Conservation (phyloP, 371 early-diverging fungal species). For the Chytridium lagenaria region DNA sequence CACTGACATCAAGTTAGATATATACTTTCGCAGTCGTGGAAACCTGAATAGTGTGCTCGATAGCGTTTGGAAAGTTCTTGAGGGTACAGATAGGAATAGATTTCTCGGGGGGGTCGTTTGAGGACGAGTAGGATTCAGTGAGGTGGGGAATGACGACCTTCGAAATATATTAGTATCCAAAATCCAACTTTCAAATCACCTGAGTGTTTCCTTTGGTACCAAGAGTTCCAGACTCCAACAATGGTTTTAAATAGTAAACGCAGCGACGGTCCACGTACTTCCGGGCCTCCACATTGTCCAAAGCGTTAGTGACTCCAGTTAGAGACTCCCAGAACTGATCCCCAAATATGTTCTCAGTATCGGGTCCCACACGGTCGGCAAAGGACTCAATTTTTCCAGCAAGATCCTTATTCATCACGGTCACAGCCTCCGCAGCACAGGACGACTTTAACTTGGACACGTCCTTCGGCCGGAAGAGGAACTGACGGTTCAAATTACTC, state of each 20-base stretch:
- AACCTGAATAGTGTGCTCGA: slow-evolving; percentile 99
- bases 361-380: slow-evolving; percentile 95
- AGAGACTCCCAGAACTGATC: slow-evolving; percentile 92
- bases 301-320: slow-evolving; percentile 97
- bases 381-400: slow-evolving; percentile 81
- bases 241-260: slow-evolving; percentile 93
- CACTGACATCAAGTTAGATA: slow-evolving; percentile 57
- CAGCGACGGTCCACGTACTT: slow-evolving; percentile 98
- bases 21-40: background rate
- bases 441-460: slow-evolving; percentile 96
- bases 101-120: slow-evolving; percentile 99
- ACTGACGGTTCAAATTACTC: slow-evolving; percentile 98
- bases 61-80: slow-evolving; percentile 99
- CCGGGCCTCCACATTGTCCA: slow-evolving; percentile 99
- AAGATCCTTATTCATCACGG: slow-evolving; percentile 91
- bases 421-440: slow-evolving; percentile 92
- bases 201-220: slow-evolving; percentile 99
- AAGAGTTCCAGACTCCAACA: slow-evolving; percentile 99
- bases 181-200: slow-evolving; percentile 35
- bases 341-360: slow-evolving; percentile 95
- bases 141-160: slow-evolving; percentile 88
- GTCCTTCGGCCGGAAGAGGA: slow-evolving; percentile 94
- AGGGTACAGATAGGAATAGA: slow-evolving; percentile 99
- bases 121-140: slow-evolving; percentile 99
- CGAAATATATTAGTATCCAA: background rate